Evolutionary conservation across 2,329 filamentous ascomycete species (phyloP), one percentile per base, ranked within the genome.

Genomic region (Botrytis squamosa): DNA sequence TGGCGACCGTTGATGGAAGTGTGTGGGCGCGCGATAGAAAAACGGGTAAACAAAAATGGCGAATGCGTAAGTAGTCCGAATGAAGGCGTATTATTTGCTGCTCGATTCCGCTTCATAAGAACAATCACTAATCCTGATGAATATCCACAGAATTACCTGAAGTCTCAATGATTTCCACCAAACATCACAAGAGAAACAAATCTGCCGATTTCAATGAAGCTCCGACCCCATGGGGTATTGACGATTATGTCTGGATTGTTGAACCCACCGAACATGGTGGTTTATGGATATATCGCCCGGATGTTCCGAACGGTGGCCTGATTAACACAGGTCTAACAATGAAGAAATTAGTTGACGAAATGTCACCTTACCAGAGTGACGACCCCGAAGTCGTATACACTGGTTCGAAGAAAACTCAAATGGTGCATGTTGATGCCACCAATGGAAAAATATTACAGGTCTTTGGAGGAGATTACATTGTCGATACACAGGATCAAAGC

Each of bases 1-100:
- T 99, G 92, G 95, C 96, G 93, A 98, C 96, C 89, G 93, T 98
- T 90, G 95, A 98, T 88, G 96, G 96, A 88, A 93, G 94, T 83
- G 90, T 98, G 81, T 93, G 97, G 85, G 95, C 95, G 82, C 91
- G 91, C 83, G 94, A 98, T 85, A 90, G 96, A 80, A 92, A 91
- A 82, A 96, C 92, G 70, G 96, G 96, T 79, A 88, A 91, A 76
- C 88, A 92, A 79, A 92, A 91, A 81, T 98, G 96, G 96, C 71
- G 55, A 42, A 59, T 72, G 70, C 46, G 70, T 72, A 67, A 72
- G 70, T 72, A 42, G 6, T 36, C 62, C 49, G 10, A 29, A 7
- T 29, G 25, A 36, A 66, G 25, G 42, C 22, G 40, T 42, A n/a
- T 18, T n/a, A 8, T 29, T 36, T 9, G n/a, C 22, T 64, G 29